Conservation (phyloP, 495 filamentous ascomycete genomes). For the Aspergillus bertholletiae region DNA sequence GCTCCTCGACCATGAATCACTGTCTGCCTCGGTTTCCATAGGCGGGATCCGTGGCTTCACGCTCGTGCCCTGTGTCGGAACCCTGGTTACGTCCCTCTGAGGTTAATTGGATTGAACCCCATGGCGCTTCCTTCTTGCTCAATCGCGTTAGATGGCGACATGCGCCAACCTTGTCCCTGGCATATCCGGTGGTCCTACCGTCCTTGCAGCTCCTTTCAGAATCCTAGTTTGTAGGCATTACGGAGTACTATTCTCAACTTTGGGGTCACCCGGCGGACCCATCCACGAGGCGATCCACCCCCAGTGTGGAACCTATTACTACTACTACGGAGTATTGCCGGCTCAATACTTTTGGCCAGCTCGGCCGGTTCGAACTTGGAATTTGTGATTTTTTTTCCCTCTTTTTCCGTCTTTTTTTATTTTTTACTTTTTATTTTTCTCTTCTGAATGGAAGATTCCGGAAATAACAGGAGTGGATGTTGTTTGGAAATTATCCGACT, state of each 20-base stretch:
- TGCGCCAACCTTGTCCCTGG: background rate
- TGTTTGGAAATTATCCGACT: background rate
- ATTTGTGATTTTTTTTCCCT: background rate
- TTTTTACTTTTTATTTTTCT: no score
- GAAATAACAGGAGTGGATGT: background rate
- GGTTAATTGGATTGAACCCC: background rate
- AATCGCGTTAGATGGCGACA: conserved; percentile 5
- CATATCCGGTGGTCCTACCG: background rate
- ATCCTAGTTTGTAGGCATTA: background rate
- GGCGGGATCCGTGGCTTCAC: no score
- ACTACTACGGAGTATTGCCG: background rate
- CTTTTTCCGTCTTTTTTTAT: no score
- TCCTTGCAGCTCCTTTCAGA: background rate
- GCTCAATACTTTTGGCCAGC: background rate
- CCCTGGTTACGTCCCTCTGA: background rate
- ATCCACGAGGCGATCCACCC: background rate
- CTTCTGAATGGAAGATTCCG: background rate
- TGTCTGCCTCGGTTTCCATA: background rate
- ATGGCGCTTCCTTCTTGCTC: background rate
- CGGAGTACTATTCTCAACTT: background rate
- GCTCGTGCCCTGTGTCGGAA: no score
- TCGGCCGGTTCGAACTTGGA: background rate
- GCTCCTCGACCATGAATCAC: no score
- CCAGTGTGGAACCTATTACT: background rate
- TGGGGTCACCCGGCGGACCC: background rate